Percentiles rank a stretch among this genome's conserved stretches.
phyloP scores from a whole-genome alignment of 768 basidiomycete species.

The Clitopilus passeckerianus region DNA sequence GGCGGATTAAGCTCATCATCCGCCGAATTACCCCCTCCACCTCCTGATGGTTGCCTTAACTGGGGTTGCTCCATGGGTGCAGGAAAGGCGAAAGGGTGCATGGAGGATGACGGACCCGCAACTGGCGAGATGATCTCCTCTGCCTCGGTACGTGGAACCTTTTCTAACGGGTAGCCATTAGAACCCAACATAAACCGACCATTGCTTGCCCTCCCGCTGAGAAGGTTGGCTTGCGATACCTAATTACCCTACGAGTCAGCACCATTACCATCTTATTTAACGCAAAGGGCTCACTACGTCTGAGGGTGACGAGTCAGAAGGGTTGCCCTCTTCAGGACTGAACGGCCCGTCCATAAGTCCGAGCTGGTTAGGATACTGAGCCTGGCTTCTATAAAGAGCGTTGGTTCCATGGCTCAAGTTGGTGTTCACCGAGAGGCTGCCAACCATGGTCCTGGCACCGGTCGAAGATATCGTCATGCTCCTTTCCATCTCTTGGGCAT shows the following conservation, averaged over 20 bases:
- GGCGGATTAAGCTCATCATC: slow-evolving; percentile 2
- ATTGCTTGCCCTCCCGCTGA: too few relatives aligned
- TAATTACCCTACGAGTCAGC: too few relatives aligned
- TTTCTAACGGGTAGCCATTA: neutral
- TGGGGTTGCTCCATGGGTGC: neutral
- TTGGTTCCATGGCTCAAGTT: neutral
- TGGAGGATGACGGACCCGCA: neutral
- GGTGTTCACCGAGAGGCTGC: neutral
- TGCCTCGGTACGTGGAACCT: neutral
- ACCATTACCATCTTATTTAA: neutral
- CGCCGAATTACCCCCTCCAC: neutral
- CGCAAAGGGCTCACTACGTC: neutral
- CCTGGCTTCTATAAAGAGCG: neutral
- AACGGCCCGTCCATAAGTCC: neutral
- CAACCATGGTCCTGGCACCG: neutral
- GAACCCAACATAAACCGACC: neutral
- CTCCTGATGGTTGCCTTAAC: neutral
- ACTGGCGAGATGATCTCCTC: neutral
- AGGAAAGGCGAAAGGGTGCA: neutral
- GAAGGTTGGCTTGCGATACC: too few relatives aligned
- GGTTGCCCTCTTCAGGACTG: neutral
- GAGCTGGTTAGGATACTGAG: neutral
- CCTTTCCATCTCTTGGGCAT: neutral
- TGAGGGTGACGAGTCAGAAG: neutral
- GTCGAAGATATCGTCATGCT: neutral